Evolutionary conservation across 2,329 filamentous ascomycete species (phyloP), one percentile per base, ranked within the genome.

Genomic region (Pseudogymnoascus sp.): DNA sequence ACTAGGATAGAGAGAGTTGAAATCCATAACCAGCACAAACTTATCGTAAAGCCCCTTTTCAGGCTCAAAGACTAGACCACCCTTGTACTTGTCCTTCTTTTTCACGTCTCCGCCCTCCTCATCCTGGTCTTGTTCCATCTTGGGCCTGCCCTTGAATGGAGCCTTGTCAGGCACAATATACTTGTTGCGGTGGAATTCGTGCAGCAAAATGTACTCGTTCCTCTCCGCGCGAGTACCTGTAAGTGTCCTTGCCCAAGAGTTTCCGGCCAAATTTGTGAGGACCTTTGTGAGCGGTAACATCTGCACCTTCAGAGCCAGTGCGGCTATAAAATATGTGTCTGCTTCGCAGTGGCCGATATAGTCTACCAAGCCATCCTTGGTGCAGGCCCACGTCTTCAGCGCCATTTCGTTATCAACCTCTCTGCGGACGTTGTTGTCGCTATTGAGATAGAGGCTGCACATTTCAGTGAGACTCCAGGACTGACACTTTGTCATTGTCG

Each of bases 1-100:
- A 97, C 97, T 97, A 33, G 95, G 95, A 72, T 99, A 99, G 66
- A 99, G 81, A 70, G 93, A 97, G 83, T 99, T 99, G 81, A 99
- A 99, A 80, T 99, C 95, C 96, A 99, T 99, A 76, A 99, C 96
- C 63, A 99, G 84, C 62, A 99, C 90, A 75, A 96, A 97, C 77
- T 96, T 96, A 82, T 99, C 95, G 73, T 99, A 99, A 4, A 99
- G 83, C 17, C 96, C 95, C 76, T 93, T 97, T 75, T 97, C 93
- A 4, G 95, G 95, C 75, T 99, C 95, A 70, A 99, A 97, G 64
- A 99, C 95, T 33, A 99, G 86, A 81, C 96, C 95, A 73, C 95
- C 95, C 79, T 99, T 97, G 81, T 89, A 99, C 77, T 97, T 99
- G 78, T 99, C 96, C 76, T 97, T 99, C 82, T 97, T 99, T 78